Evolutionary conservation across 2,329 filamentous ascomycete genomes (phyloP), one percentile per base, ranked within the genome.

Genomic region (Fusarium sterilihyphosum): DNA sequence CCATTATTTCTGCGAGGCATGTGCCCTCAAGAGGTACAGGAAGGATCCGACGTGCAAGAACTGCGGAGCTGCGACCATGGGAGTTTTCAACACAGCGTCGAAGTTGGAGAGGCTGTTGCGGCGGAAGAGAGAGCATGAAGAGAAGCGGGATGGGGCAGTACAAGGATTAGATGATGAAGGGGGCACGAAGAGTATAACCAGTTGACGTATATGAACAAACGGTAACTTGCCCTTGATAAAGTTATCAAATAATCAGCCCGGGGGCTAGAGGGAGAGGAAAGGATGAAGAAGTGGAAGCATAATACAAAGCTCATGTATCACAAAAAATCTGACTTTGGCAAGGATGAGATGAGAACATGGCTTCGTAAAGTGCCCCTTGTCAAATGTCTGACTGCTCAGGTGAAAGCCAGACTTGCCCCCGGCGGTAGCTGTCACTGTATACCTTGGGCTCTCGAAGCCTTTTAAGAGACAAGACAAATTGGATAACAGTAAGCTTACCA

Each of bases 1-100:
- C 1, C 96, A 99, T 82, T 98, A 98, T 82, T 98, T 98, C 80
- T 99, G 96, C 81, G 93, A 98, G 82, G 87, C 89, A 3, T 99
- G 96, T 82, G 96, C 96, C 29, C 85, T 98, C 77, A 91, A 93
- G 80, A 86, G 95, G 73, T 98, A 98, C 80, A 88, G 93, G 72
- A 96, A 94, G 80, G 94, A 95, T 77, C 95, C 95, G 6, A 91
- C 90, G 5, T 98, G 96, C 82, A 94, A 94, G 6, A 93, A 92
- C 8, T 98, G 96, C 81, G 93, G 94, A 2, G 87, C 92, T 2
- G 93, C 94, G 11, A 98, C 95, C 0, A 92, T 92, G 37, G 96
- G 96, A 3, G 94, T 97, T 0, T 98, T 98, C 79, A 98, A 97
- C 81, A 89, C 90, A 8, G 95, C 95, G 3, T 97, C 94, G 85